Conservation (phyloP, 2,329 filamentous ascomycete genomes). For the Tricladium varicosporioides region DNA sequence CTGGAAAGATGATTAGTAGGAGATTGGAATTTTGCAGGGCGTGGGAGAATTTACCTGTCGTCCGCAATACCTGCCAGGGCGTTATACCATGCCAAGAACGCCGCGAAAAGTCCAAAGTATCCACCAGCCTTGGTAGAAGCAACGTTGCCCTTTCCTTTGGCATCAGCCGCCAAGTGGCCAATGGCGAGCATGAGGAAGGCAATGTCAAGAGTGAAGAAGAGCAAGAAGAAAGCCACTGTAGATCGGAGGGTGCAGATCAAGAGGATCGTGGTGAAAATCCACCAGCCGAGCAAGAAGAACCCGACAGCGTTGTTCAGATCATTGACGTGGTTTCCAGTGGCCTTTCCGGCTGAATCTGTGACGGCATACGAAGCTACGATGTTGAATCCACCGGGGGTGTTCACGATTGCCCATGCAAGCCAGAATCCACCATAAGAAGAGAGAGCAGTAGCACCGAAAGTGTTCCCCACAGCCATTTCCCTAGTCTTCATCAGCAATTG, state of each 20-base stretch:
- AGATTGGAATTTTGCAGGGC: background rate
- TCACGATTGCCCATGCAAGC: slow-evolving; percentile 55
- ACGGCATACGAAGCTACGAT: slow-evolving; percentile 40
- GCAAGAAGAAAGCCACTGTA: slow-evolving; percentile 57
- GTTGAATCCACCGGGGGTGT: slow-evolving; percentile 56
- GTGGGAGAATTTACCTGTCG: slow-evolving; percentile 48
- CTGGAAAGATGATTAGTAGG: slow-evolving; percentile 48
- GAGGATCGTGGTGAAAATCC: slow-evolving; percentile 60
- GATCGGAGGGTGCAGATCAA: slow-evolving; percentile 57
- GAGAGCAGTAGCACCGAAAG: slow-evolving; percentile 60
- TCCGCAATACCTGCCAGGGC: slow-evolving; percentile 81
- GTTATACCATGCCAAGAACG: slow-evolving; percentile 86
- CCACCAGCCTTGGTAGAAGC: slow-evolving; percentile 69
- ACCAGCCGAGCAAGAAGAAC: slow-evolving; percentile 59
- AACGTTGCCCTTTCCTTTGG: slow-evolving; percentile 38
- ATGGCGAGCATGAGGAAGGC: slow-evolving; percentile 58
- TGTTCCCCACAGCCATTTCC: slow-evolving; percentile 64
- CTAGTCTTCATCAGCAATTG: slow-evolving; percentile 31
- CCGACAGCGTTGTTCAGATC: slow-evolving; percentile 52
- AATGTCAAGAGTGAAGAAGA: slow-evolving; percentile 58
- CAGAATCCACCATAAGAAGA: slow-evolving; percentile 64
- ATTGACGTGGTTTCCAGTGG: slow-evolving; percentile 27
- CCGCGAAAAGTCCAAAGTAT: slow-evolving; percentile 75
- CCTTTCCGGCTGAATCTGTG: slow-evolving; percentile 20
- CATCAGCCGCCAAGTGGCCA: slow-evolving; percentile 23